phyloP scores from a whole-genome alignment of 352 stramenopile species.

The Pseudoperonospora humuli region DNA sequence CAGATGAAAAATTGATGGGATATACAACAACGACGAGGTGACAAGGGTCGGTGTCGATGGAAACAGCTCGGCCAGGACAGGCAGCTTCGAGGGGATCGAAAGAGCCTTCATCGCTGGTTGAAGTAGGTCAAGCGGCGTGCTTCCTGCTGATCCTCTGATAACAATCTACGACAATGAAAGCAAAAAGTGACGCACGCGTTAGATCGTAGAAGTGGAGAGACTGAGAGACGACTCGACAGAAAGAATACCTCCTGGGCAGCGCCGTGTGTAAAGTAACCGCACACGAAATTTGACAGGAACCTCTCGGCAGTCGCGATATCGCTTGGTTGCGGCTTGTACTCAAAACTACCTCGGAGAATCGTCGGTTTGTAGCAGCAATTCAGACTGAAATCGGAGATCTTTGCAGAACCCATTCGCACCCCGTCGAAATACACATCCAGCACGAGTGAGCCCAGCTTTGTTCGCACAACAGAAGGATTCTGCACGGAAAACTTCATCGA shows the following conservation, averaged over 20 bases:
- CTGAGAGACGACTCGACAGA: background rate
- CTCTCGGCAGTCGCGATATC: slow-evolving; percentile 29
- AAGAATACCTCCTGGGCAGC: slow-evolving; percentile 46
- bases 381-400: slow-evolving; percentile 53
- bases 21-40: slow-evolving; percentile 67
- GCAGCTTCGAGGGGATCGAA: slow-evolving; percentile 48
- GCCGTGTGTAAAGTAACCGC: slow-evolving; percentile 66
- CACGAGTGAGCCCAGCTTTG: slow-evolving; percentile 41
- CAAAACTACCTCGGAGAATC: slow-evolving; percentile 47
- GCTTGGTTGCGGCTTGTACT: slow-evolving; percentile 32
- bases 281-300: slow-evolving; percentile 84
- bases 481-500: slow-evolving; percentile 59
- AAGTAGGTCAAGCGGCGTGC: slow-evolving; percentile 52
- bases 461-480: slow-evolving; percentile 67
- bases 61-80: slow-evolving; percentile 58
- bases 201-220: background rate
- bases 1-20: slow-evolving; percentile 63
- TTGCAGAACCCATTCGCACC: slow-evolving; percentile 46
- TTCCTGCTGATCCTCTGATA: slow-evolving; percentile 49
- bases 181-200: background rate
- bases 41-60: slow-evolving; percentile 62
- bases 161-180: slow-evolving; percentile 33
- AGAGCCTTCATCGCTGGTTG: slow-evolving; percentile 48
- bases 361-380: slow-evolving; percentile 55
- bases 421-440: slow-evolving; percentile 45